Evolutionary conservation across 768 basidiomycete genomes (phyloP).

Genomic region (Butyriboletus loyo): DNA sequence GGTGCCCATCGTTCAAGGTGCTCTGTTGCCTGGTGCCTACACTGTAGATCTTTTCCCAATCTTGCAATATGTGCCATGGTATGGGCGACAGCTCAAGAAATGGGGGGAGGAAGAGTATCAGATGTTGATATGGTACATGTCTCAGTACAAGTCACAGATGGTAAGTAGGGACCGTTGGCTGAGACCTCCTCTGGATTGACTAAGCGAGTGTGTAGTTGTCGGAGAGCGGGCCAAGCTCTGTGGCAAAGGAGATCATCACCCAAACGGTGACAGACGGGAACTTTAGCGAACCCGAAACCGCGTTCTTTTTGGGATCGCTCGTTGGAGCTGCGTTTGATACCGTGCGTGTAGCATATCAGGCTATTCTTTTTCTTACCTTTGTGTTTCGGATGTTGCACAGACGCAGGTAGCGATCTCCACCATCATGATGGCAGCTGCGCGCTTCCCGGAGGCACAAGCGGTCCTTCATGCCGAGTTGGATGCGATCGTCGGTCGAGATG

Average conservation of each 20-base stretch:
- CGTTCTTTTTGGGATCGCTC: constrained; percentile 59
- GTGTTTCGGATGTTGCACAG: constrained; percentile 5
- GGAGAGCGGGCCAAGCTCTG: constrained; percentile 28
- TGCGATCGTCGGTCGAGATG: constrained; percentile 33
- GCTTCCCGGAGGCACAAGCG: constrained; percentile 33
- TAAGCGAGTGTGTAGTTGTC: constrained; percentile 1
- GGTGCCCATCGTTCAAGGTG: constrained; percentile 28
- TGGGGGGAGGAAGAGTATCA: constrained; percentile 53
- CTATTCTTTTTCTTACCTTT: background rate
- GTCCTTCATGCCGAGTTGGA: constrained; percentile 38
- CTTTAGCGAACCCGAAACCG: constrained; percentile 49
- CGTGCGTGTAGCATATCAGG: constrained; percentile 11
- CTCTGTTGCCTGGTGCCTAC: constrained; percentile 32
- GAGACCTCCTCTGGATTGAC: background rate
- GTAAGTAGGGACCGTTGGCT: constrained; percentile 21
- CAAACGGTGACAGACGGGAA: constrained; percentile 44
- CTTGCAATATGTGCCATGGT: constrained; percentile 55
- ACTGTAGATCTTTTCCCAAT: constrained; percentile 36
- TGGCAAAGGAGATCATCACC: constrained; percentile 53
- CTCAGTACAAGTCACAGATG: constrained; percentile 42
- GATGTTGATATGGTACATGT: constrained; percentile 47
- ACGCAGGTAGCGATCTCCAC: constrained; percentile 26
- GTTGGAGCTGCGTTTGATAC: constrained; percentile 63
- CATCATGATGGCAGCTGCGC: constrained; percentile 38
- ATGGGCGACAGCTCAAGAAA: constrained; percentile 49